Conservation (phyloP, 2,329 filamentous ascomycete genomes). For the Fusarium gaditjirri region DNA sequence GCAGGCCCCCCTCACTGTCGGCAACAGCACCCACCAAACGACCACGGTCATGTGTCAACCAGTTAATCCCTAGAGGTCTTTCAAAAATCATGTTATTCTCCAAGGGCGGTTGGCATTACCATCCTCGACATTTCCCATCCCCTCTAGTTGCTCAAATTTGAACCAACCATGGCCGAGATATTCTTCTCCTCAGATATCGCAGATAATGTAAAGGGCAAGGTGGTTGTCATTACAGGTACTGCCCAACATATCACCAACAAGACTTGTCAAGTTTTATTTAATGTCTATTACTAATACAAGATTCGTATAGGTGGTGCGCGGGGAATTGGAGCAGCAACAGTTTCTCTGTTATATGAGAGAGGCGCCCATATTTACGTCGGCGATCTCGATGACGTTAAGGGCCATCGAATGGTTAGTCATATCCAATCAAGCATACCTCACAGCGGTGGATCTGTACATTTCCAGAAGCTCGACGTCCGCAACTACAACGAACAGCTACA, state of each 20-base stretch:
- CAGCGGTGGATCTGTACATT: not conserved
- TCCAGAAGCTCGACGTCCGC: not conserved
- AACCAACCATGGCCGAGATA: not conserved
- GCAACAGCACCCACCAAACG: not conserved
- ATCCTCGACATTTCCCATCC: accelerated
- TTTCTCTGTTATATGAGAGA: not conserved
- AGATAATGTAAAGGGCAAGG: not conserved
- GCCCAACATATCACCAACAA: accelerated
- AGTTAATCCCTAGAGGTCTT: accelerated
- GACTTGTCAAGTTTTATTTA: accelerated
- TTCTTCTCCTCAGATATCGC: not conserved
- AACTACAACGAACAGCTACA: not conserved
- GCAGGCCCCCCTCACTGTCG: not conserved
- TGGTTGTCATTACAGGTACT: slow-evolving; percentile 1
- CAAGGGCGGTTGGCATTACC: accelerated
- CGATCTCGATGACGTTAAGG: not conserved
- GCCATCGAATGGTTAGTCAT: not conserved
- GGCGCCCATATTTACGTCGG: slow-evolving; percentile 1
- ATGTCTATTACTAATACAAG: accelerated
- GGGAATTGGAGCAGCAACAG: not conserved
- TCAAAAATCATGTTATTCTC: not conserved
- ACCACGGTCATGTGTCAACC: accelerated
- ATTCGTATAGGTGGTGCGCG: not conserved
- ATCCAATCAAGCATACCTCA: not conserved
- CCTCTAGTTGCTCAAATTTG: accelerated